Evolutionary conservation across 2,329 filamentous ascomycete genomes (phyloP), one percentile per base, ranked within the genome.

Genomic region (Sporothrix pallida): DNA sequence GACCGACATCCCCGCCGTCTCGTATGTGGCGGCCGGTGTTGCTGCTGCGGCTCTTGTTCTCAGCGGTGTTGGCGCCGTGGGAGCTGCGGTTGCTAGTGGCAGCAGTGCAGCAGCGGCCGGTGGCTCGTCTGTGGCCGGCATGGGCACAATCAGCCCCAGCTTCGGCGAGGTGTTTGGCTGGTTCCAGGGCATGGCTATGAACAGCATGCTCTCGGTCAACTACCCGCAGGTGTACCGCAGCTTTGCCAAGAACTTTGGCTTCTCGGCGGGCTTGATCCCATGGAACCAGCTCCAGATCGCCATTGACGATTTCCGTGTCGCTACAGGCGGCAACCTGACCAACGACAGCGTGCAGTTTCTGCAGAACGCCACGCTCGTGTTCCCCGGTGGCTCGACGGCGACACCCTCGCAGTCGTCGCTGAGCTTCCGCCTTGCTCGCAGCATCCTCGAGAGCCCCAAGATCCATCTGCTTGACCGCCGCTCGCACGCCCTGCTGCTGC

Each of bases 171-270:
- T 97, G 67, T 88, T 97, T 77, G 90, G 91, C 75, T 97, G 93
- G 89, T 97, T 98, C 82, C 95, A 98, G 83, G 91, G 92, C 69
- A 92, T 98, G 86, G 94, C 96, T 42, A 92, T 96, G 85, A 98
- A 96, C 82, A 95, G 96, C 77, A 98, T 98, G 96, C 87, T 97
- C 81, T 97, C 93, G 74, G 95, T 97, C 78, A 89, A 91, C 78
- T 94, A 97, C 77, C 96, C 96, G 3, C 86, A 89, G 50, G 90
- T 98, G 52, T 98, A 98, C 84, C 90, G 91, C 77, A 95, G 91
- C 81, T 99, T 97, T 83, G 86, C 92, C 75, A 93, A 93, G 84
- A 98, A 98, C 84, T 98, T 99, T 81, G 95, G 87, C 65, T 98
- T 98, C 85, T 95, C 93, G 76, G 92, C 91, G 42, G 94, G 94